Conservation (phyloP, 2,329 filamentous ascomycete genomes). For the Pyrenophora graminea region DNA sequence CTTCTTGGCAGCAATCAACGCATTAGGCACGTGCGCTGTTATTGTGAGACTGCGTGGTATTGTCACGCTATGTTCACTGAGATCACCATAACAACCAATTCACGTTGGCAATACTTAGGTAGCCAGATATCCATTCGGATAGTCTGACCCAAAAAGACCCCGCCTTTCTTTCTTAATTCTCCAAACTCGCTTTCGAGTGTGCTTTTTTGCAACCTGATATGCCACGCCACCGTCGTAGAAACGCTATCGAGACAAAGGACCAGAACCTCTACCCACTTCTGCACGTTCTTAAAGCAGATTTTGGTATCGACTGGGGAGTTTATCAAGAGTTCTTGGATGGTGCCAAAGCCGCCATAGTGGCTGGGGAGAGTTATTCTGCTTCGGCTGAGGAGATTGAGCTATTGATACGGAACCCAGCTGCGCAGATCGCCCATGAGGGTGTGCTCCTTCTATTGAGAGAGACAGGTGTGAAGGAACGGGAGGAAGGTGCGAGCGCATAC, state of each 20-base stretch:
- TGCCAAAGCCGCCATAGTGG: slow-evolving; percentile 2
- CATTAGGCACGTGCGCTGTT: no score
- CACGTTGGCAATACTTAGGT: no score
- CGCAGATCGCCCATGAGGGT: slow-evolving; percentile 15
- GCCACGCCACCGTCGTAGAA: neutral
- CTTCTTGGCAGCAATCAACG: no score
- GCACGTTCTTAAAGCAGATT: slow-evolving; percentile 11
- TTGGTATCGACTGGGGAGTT: slow-evolving; percentile 17
- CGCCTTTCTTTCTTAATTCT: neutral
- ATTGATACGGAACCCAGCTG: slow-evolving; percentile 6
- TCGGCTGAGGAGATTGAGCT: slow-evolving; percentile 19
- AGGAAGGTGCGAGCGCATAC: slow-evolving; percentile 46
- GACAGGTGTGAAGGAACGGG: slow-evolving; percentile 73
- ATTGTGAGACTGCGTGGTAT: no score
- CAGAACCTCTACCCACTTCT: slow-evolving; percentile 9
- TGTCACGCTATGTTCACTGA: no score
- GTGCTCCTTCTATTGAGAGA: slow-evolving; percentile 19
- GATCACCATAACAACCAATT: no score
- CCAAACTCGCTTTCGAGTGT: neutral
- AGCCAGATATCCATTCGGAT: no score
- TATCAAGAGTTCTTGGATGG: slow-evolving; percentile 22
- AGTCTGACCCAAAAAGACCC: no score
- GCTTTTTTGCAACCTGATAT: neutral
- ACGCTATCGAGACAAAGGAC: no score
- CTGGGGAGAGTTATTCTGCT: slow-evolving; percentile 8